Conservation (phyloP, 1,139 yeast genomes). For the Kodamaea derodonti region DNA sequence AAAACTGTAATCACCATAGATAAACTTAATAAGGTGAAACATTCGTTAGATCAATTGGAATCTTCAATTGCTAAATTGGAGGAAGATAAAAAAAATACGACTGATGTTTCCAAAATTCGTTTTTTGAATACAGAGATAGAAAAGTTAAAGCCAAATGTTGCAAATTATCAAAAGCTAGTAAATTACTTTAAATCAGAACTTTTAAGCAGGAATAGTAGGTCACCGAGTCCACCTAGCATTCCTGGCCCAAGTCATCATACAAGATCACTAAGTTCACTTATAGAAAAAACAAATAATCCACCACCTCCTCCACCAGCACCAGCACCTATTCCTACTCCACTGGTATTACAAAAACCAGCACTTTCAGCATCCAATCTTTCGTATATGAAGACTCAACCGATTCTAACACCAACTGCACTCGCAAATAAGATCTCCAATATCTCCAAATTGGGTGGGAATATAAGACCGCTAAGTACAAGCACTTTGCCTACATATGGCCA, state of each 20-base stretch:
- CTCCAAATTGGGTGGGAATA: constrained; percentile 4
- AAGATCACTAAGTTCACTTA: background rate
- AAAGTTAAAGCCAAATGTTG: constrained; percentile 31
- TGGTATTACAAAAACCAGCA: background rate
- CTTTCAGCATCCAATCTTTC: background rate
- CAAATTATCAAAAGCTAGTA: constrained; percentile 37
- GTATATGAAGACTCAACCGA: constrained; percentile 1
- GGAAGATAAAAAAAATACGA: constrained; percentile 20
- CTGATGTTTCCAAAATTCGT: constrained; percentile 24
- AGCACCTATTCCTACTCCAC: background rate
- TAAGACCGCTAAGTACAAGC: constrained; percentile 1
- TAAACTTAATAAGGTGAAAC: constrained; percentile 37
- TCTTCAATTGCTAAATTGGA: constrained; percentile 33
- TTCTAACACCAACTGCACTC: constrained; percentile 4
- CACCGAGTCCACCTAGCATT: constrained; percentile 6
- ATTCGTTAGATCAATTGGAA: constrained; percentile 38
- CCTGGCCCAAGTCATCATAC: constrained; percentile 3
- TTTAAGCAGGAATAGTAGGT: constrained; percentile 19
- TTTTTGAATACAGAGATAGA: constrained; percentile 33
- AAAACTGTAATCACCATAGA: constrained; percentile 33
- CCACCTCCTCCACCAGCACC: constrained; percentile 7
- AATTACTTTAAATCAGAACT: constrained; percentile 36
- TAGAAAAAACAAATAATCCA: constrained; percentile 2
- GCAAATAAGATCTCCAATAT: constrained; percentile 6
- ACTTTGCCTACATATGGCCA: constrained; percentile 4